Base-by-base conservation (phyloP, 331 rosid species). In the Quercus lobata region DNA sequence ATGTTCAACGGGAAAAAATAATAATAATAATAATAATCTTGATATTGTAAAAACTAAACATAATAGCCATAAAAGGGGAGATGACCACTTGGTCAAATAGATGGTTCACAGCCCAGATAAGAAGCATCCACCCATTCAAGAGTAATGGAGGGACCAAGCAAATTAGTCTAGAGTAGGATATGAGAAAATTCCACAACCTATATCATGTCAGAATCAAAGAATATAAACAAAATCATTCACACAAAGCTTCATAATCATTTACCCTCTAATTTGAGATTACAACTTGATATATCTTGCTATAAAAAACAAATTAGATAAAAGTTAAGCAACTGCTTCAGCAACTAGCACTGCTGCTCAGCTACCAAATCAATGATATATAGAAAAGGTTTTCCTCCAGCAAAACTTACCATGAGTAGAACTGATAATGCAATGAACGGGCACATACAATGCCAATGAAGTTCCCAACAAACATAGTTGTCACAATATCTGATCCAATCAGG, bases 381-480 rank as follows among this genome's bases (percentile, higher is more conserved):
- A 54, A 37, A 79, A 60, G 57, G 56, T 76, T 57, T 60, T 60
- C 22, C 17, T 73, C 61, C 77, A 82, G 80, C 54, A 77, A 27
- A 41, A 80, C 96, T 87, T 86, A 96, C 99, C 99, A 96, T 6
- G 91, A 90, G 87, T 91, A 91, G 85, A 96, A 96, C 82, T 93
- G 99, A 90, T 93, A 96, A 79, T 93, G 98, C 89, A 96, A 83
- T 1, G 99, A 91, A 76, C 99, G 91, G 30, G 99, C 99, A 78
- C 97, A 96, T 56, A 91, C 9, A 79, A 93, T 87, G 73, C 99
- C 98, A 15, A 96, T 87, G 97, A 96, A 93, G 84, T 96, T 96
- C 77, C 98, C 98, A 25, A 92, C 88, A 61, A 93, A 89, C 98
- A 96, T 89, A 22, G 94, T 90, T 10, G 98, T 93, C 83, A 92